Evolutionary conservation across 2,329 filamentous ascomycete species (phyloP).

Genomic region (Beauveria medogensis): DNA sequence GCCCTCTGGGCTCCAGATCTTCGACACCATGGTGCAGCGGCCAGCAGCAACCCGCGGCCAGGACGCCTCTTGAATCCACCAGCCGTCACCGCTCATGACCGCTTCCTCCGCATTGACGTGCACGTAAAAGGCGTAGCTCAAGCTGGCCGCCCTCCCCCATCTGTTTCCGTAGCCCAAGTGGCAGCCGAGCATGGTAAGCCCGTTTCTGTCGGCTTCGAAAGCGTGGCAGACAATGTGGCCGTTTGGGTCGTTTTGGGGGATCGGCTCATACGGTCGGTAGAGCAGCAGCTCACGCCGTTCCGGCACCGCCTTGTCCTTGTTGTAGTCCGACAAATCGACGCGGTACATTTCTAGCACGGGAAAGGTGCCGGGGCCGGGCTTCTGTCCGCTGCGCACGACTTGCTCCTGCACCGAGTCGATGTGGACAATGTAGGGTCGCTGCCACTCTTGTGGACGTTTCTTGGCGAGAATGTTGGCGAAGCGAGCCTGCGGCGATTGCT

Average conservation of each 20-base stretch:
- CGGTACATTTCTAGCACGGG: slow-evolving; percentile 46
- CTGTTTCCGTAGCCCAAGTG: slow-evolving; percentile 38
- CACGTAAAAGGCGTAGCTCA: slow-evolving; percentile 45
- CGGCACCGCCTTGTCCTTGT: slow-evolving; percentile 31
- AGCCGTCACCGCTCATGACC: slow-evolving; percentile 37
- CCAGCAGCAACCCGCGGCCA: slow-evolving; percentile 41
- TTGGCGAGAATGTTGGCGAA: slow-evolving; percentile 33
- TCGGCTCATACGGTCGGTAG: slow-evolving; percentile 39
- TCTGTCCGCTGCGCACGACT: slow-evolving; percentile 23
- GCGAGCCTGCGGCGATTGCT: slow-evolving; percentile 30
- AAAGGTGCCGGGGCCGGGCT: slow-evolving; percentile 33
- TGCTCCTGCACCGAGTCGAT: slow-evolving; percentile 30
- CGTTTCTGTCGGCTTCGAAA: slow-evolving; percentile 46
- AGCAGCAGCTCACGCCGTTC: slow-evolving; percentile 41
- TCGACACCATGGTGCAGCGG: slow-evolving; percentile 38
- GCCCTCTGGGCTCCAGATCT: slow-evolving; percentile 46
- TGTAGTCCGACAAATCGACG: slow-evolving; percentile 42
- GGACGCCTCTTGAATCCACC: slow-evolving; percentile 47
- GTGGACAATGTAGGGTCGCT: slow-evolving; percentile 37
- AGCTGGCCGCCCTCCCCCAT: slow-evolving; percentile 33
- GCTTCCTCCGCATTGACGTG: slow-evolving; percentile 42
- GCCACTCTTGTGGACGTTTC: slow-evolving; percentile 33
- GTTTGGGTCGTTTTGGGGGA: slow-evolving; percentile 33
- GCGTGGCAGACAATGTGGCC: slow-evolving; percentile 41
- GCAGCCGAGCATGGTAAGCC: slow-evolving; percentile 42